phyloP scores from a whole-genome alignment of 345 rosid species.

The Euclidium syriacum region DNA sequence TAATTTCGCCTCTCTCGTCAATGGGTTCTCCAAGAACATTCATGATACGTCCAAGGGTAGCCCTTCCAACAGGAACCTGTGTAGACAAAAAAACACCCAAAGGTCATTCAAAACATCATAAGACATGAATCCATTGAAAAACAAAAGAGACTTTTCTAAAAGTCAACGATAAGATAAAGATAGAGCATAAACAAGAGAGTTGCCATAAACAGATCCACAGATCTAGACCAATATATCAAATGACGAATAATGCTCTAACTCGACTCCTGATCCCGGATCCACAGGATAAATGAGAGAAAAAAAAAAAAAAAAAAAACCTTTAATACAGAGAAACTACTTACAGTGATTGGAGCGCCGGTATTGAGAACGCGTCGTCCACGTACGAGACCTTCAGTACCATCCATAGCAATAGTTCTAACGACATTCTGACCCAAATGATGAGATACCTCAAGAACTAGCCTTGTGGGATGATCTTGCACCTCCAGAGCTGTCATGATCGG shows the following conservation, averaged over 20 bases:
- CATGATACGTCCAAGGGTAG: conserved; percentile 80
- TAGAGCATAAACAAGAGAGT: neutral
- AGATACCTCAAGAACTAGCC: conserved; percentile 76
- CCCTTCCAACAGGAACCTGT: conserved; percentile 82
- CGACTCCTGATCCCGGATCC: neutral
- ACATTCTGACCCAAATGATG: conserved; percentile 73
- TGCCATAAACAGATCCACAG: neutral
- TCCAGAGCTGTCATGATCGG: conserved; percentile 87
- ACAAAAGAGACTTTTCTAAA: neutral
- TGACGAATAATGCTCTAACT: neutral
- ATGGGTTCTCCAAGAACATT: conserved; percentile 88
- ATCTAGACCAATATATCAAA: neutral
- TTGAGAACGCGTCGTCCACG: conserved; percentile 75
- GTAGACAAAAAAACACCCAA: neutral
- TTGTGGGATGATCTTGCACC: conserved; percentile 48
- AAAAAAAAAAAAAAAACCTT: too few species aligned
- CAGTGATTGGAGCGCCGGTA: conserved; percentile 88
- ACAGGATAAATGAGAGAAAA: too few species aligned
- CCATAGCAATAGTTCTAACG: conserved; percentile 87
- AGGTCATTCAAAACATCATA: neutral
- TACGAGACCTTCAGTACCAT: conserved; percentile 74
- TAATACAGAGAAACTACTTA: conserved; percentile 9
- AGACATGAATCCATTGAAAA: neutral
- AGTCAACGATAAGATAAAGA: neutral
- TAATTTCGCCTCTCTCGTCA: conserved; percentile 66